These are phyloP conservation scores for Debaryomyces tyrocola DNA, from an alignment of 805 yeast genomes.

Conservation along the genomic window DNA sequence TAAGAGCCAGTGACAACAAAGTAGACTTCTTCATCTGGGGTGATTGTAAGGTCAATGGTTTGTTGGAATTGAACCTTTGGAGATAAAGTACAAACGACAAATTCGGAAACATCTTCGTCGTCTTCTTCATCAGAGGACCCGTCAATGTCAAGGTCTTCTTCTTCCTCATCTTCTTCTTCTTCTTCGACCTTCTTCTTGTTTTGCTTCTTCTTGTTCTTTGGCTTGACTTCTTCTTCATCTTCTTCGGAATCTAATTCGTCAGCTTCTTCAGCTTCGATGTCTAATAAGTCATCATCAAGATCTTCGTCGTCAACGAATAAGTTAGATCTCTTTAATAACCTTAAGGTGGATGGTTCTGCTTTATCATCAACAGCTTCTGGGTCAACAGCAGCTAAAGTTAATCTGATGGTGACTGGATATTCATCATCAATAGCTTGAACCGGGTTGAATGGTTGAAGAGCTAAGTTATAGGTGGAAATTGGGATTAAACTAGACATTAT, in stretches of 20 bases:
- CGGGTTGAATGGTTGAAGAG: slow-evolving; percentile 83
- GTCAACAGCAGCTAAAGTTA: slow-evolving; percentile 94
- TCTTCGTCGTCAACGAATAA: slow-evolving; percentile 41
- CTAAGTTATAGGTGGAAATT: slow-evolving; percentile 81
- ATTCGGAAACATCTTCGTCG: slow-evolving; percentile 80
- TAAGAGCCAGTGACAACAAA: slow-evolving; percentile 96
- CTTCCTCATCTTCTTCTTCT: slow-evolving; percentile 52
- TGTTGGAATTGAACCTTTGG: slow-evolving; percentile 88
- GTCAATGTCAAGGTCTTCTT: slow-evolving; percentile 31
- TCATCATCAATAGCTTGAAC: slow-evolving; percentile 84
- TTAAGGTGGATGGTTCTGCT: slow-evolving; percentile 82
- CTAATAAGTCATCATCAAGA: slow-evolving; percentile 42
- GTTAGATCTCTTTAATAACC: slow-evolving; percentile 74
- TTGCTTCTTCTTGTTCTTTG: slow-evolving; percentile 23
- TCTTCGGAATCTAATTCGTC: slow-evolving; percentile 48
- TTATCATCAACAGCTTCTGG: slow-evolving; percentile 83
- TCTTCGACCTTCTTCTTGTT: slow-evolving; percentile 36
- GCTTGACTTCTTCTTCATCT: slow-evolving; percentile 26
- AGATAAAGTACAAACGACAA: slow-evolving; percentile 82
- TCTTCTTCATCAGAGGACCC: slow-evolving; percentile 58
- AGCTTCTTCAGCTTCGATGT: slow-evolving; percentile 45
- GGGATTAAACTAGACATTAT: slow-evolving; percentile 75
- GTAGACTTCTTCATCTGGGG: slow-evolving; percentile 90
- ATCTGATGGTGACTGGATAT: slow-evolving; percentile 84
- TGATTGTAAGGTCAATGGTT: slow-evolving; percentile 82